Evolutionary conservation across 371 early-diverging fungal genomes (phyloP).

Genomic region (Saksenaea oblongispora): DNA sequence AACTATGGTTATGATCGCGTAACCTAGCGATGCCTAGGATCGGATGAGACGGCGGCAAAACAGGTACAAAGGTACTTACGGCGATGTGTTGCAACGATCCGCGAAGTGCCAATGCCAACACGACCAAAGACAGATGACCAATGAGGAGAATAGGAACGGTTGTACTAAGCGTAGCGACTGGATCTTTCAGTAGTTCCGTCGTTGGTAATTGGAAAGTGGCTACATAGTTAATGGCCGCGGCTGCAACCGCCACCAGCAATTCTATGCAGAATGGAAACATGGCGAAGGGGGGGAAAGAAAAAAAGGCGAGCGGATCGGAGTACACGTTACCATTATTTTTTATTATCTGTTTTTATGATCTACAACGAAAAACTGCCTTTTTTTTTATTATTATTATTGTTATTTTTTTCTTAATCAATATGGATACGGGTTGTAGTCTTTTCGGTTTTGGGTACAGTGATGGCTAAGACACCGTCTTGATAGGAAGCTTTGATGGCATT

Average conservation of each 20-base stretch:
- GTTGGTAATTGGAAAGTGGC: slow-evolving; percentile 39
- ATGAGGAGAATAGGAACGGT: slow-evolving; percentile 36
- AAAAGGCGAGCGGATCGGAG: neutral
- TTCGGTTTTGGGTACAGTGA: slow-evolving; percentile 33
- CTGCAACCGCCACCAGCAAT: neutral
- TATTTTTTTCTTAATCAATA: neutral
- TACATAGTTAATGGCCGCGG: slow-evolving; percentile 25
- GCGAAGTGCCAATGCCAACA: slow-evolving; percentile 11
- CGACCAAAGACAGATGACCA: slow-evolving; percentile 31
- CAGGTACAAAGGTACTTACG: neutral
- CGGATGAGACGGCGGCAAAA: neutral
- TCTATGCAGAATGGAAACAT: neutral
- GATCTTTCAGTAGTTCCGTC: slow-evolving; percentile 40
- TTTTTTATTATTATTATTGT: no score
- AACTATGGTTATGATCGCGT: slow-evolving; percentile 22
- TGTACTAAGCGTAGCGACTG: slow-evolving; percentile 33
- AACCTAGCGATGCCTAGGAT: slow-evolving; percentile 27
- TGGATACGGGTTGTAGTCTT: neutral
- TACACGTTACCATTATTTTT: neutral
- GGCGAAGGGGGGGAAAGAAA: neutral
- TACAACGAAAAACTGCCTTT: neutral
- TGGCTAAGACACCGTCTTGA: slow-evolving; percentile 36
- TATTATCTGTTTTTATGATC: neutral
- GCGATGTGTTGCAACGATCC: slow-evolving; percentile 11
- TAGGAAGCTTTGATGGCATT: slow-evolving; percentile 39